Evolutionary conservation across 2,329 filamentous ascomycete genomes (phyloP), one percentile per base, ranked within the genome.

Genomic region (Fusarium sp.): DNA sequence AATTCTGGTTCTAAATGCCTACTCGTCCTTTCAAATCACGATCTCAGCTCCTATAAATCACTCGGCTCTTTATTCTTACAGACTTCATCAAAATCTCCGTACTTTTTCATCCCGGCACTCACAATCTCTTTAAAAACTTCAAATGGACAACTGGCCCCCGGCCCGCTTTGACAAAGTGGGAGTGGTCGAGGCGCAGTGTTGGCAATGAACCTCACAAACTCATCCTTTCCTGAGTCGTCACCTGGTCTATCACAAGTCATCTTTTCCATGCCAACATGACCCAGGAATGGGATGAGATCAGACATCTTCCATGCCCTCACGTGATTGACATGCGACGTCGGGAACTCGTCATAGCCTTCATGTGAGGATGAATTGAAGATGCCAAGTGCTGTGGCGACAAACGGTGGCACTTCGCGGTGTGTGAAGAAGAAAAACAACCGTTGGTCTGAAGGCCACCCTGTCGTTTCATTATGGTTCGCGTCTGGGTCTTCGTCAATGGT

Each of bases 241-340:
- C 59, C 68, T 0, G 68, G 72, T 29, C 51, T 27, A 29, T 66
- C 57, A 1, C 75, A 77, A 0, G 64, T 75, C 75, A 77, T 77
- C 53, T 77, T 77, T 40, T 77, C 75, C 75, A 77, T 76, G 0
- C 75, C 75, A 5, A 77, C 75, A 17, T 77, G 75, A 0, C 75
- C 75, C 7, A 77, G 8, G 55, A 77, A 77, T 0, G 75, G 75
- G 29, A 77, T 77, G 0, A 77, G 53, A 24, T 77, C 75, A 35
- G 75, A 75, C 75, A 77, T 77, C 58, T 69, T 75, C 75, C 75
- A 77, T 10, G 75, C 75, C 24, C 75, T 36, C 1, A 69, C 73
- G 2, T 77, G 69, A 11, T 77, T 77, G 55, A 77, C 73, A 9
- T 75, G 75, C 0, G 71, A 67, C 0, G 73, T 76, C 0, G 75